Evolutionary conservation across 768 basidiomycete species (phyloP).

Genomic region (Kwoniella pini): DNA sequence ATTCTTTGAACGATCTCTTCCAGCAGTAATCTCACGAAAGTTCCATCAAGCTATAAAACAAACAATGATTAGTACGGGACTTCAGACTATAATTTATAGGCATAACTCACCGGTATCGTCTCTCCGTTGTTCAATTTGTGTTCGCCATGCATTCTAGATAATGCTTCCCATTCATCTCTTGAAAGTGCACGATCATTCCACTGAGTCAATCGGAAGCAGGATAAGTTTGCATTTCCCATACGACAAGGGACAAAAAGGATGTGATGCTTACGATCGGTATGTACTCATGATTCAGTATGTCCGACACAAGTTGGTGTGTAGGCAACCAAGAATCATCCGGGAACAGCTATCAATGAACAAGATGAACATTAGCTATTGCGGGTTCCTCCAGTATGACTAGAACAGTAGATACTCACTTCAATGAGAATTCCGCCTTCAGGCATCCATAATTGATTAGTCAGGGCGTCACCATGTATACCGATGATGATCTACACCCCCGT

Average conservation of each 20-base stretch:
- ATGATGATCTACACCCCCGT: constrained; percentile 21
- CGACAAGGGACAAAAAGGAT: background rate
- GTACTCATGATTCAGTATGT: constrained; percentile 30
- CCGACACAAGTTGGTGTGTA: constrained; percentile 29
- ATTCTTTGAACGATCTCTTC: constrained; percentile 19
- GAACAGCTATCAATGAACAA: background rate
- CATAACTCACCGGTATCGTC: constrained; percentile 21
- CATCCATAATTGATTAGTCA: constrained; percentile 37
- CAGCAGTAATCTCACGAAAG: constrained; percentile 11
- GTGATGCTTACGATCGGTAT: constrained; percentile 24
- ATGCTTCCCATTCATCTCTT: constrained; percentile 25
- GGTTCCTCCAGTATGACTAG: background rate
- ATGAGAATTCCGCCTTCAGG: constrained; percentile 27
- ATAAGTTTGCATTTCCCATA: background rate
- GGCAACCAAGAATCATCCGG: constrained; percentile 20
- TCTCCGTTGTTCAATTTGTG: constrained; percentile 29
- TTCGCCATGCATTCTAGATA: constrained; percentile 16
- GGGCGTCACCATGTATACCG: constrained; percentile 40
- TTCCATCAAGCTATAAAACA: constrained; percentile 3
- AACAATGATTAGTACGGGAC: background rate
- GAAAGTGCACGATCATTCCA: constrained; percentile 33
- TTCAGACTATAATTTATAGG: background rate
- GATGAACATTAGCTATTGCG: background rate
- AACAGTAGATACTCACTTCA: constrained; percentile 16
- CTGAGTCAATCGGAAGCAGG: background rate